These are phyloP conservation scores for Primulina tabacum DNA, from an alignment of 257 asterid genomes.

Conservation along the genomic window DNA sequence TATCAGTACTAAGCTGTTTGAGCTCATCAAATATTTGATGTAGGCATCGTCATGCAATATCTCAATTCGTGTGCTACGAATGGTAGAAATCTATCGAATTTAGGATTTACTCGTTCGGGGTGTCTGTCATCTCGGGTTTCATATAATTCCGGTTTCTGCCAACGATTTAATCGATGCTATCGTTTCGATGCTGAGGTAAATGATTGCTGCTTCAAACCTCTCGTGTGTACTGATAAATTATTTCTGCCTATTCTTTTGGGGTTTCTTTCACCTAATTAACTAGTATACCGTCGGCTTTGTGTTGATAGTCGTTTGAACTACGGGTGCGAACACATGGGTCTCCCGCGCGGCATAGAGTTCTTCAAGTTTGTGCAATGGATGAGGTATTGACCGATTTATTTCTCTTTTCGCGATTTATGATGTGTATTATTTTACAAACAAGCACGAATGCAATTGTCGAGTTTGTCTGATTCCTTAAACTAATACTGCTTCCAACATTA, in stretches of 20 bases:
- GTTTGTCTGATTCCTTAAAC: too few relatives aligned
- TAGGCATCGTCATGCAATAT: slow-evolving; percentile 41
- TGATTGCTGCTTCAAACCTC: neutral
- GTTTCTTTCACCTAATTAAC: slow-evolving; percentile 2
- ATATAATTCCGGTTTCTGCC: slow-evolving; percentile 17
- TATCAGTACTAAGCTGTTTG: slow-evolving; percentile 6
- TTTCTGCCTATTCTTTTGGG: slow-evolving; percentile 17
- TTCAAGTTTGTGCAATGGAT: slow-evolving; percentile 52
- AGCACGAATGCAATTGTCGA: neutral
- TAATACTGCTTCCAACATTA: too few relatives aligned
- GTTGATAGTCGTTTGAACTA: slow-evolving; percentile 38
- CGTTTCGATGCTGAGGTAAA: slow-evolving; percentile 45
- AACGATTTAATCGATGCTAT: slow-evolving; percentile 3
- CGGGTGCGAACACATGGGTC: slow-evolving; percentile 35
- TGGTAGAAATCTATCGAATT: slow-evolving; percentile 24
- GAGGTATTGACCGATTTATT: slow-evolving; percentile 39
- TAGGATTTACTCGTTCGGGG: slow-evolving; percentile 28
- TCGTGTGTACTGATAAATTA: slow-evolving; percentile 5
- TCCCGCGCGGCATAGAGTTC: slow-evolving; percentile 33
- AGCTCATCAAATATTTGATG: slow-evolving; percentile 16
- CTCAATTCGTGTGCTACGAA: slow-evolving; percentile 28
- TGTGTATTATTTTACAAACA: neutral
- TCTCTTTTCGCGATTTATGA: too few relatives aligned
- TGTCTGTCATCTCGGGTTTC: slow-evolving; percentile 34
- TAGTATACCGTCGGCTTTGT: slow-evolving; percentile 12